Percentiles rank a stretch among this genome's conserved stretches.
Evolutionary conservation across 2,329 filamentous ascomycete genomes (phyloP).

Genomic region (Coniochaeta sp.): DNA sequence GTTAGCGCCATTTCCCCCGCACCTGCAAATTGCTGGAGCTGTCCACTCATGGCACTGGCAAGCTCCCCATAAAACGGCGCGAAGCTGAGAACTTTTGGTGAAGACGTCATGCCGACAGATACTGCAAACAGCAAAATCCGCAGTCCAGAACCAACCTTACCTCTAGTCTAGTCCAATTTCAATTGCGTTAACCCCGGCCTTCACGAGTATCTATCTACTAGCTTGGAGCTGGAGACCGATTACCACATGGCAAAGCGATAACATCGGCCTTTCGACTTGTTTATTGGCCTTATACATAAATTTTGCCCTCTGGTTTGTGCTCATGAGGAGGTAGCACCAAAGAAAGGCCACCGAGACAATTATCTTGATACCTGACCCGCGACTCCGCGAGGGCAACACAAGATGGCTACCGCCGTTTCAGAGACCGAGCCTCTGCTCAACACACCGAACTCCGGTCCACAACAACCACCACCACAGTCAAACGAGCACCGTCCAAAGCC

Average conservation of each 20-base stretch:
- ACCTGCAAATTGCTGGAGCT: neutral
- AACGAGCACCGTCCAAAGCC: constrained; percentile 27
- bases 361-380: neutral
- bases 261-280: neutral
- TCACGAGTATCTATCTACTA: neutral
- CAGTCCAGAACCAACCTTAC: neutral
- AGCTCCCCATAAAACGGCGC: neutral
- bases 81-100: neutral
- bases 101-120: constrained; percentile 1
- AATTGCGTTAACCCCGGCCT: neutral
- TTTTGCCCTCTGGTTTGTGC: neutral
- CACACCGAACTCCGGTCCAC: neutral
- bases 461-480: neutral
- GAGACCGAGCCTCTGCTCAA: neutral
- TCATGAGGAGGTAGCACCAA: neutral
- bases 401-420: neutral
- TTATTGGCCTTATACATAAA: neutral
- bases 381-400: neutral
- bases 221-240: neutral
- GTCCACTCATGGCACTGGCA: neutral
- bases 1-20: neutral
- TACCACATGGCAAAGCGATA: constrained; percentile 1
- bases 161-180: neutral
- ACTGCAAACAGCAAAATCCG: constrained; percentile 1
- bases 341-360: neutral